These are phyloP conservation scores for Xylariales sp. DNA, from an alignment of 2,329 filamentous ascomycete genomes.

Conservation along the genomic window DNA sequence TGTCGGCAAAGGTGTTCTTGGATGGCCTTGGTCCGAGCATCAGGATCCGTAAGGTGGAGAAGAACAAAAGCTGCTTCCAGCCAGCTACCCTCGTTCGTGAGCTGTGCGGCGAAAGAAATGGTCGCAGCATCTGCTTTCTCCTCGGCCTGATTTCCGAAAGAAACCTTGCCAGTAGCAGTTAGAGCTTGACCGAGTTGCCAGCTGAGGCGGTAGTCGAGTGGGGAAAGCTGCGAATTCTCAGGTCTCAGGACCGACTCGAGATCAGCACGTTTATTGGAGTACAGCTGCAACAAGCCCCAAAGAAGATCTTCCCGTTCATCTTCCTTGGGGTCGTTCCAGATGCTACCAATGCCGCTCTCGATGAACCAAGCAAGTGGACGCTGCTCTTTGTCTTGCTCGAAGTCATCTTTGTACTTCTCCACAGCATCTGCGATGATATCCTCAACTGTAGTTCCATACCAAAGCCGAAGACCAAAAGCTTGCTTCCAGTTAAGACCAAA, in stretches of 20 bases:
- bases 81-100: conserved; percentile 62
- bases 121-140: conserved; percentile 63
- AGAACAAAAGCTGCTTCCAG: conserved; percentile 71
- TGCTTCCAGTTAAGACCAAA: conserved; percentile 92
- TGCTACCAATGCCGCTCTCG: conserved; percentile 50
- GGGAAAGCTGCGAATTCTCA: conserved; percentile 70
- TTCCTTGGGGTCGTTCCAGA: conserved; percentile 57
- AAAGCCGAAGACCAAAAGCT: conserved; percentile 84
- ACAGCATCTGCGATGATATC: conserved; percentile 72
- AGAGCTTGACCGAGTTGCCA: conserved; percentile 81
- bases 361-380: conserved; percentile 68
- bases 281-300: conserved; percentile 82
- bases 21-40: conserved; percentile 60
- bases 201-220: conserved; percentile 68
- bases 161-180: conserved; percentile 42
- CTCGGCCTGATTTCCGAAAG: conserved; percentile 48
- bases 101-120: conserved; percentile 58
- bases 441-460: conserved; percentile 70
- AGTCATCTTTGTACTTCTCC: conserved; percentile 65
- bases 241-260: conserved; percentile 71
- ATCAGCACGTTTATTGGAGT: conserved; percentile 53
- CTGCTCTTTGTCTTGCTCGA: conserved; percentile 66
- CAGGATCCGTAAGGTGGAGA: conserved; percentile 63
- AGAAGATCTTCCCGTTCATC: conserved; percentile 69
- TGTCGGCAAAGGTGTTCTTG: conserved; percentile 72